Percentiles rank a stretch among this genome's conserved stretches.
phyloP scores from a whole-genome alignment of 805 yeast genomes.

The Tetrapisispora arboricola region DNA sequence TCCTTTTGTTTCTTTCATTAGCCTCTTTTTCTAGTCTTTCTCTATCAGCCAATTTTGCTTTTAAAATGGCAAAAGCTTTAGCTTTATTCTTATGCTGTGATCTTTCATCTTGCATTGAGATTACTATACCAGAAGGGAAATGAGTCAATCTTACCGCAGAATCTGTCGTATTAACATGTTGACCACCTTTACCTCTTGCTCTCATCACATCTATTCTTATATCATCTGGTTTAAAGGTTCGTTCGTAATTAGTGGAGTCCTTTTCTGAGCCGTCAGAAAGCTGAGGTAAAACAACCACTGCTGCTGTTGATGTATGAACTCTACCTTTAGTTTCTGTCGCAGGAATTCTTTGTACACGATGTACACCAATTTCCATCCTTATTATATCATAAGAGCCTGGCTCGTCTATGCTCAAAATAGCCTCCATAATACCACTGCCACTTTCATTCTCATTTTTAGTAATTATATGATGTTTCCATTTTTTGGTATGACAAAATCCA shows the following conservation, averaged over 20 bases:
- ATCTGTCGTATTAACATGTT: constrained; percentile 94
- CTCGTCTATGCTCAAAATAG: constrained; percentile 60
- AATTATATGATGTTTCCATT: constrained; percentile 59
- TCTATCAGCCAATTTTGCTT: constrained; percentile 75
- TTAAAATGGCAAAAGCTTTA: constrained; percentile 71
- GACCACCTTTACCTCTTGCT: constrained; percentile 96
- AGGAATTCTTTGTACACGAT: constrained; percentile 90
- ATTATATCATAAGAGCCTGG: constrained; percentile 68
- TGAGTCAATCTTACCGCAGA: constrained; percentile 93
- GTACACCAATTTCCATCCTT: constrained; percentile 89
- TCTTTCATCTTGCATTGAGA: constrained; percentile 87
- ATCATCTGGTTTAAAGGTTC: constrained; percentile 76
- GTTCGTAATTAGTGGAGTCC: constrained; percentile 42
- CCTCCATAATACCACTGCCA: constrained; percentile 66
- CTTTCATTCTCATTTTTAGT: constrained; percentile 46
- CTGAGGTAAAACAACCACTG: constrained; percentile 86
- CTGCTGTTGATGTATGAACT: constrained; percentile 92
- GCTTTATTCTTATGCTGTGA: constrained; percentile 93
- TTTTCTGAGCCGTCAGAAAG: constrained; percentile 46
- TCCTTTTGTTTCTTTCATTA: constrained; percentile 55
- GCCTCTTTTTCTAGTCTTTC: constrained; percentile 57
- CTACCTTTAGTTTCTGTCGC: constrained; percentile 90
- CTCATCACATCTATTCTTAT: constrained; percentile 94
- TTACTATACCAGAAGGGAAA: constrained; percentile 81
- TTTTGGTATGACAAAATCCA: constrained; percentile 50